These are phyloP conservation scores for Imleria badia DNA, from an alignment of 768 basidiomycete species.

Conservation along the genomic window DNA sequence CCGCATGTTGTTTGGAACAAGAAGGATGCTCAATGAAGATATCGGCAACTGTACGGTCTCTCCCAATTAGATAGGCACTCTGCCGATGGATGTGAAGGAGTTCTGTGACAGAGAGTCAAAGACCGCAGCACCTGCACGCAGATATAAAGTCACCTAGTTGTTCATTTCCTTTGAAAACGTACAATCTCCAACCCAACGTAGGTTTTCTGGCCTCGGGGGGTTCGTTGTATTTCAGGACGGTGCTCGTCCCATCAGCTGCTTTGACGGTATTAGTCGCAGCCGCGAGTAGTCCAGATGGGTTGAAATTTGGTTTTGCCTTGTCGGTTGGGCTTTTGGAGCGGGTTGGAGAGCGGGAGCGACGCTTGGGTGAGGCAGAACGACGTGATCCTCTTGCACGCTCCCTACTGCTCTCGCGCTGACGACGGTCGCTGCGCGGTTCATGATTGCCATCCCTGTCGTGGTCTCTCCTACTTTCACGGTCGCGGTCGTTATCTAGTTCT, in stretches of 20 bases:
- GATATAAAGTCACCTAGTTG: constrained; percentile 72
- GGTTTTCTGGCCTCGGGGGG: constrained; percentile 98
- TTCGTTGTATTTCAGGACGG: constrained; percentile 95
- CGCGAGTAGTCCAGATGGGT: constrained; percentile 84
- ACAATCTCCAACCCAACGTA: constrained; percentile 84
- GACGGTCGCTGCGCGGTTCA: constrained; percentile 31
- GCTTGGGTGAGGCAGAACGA: constrained; percentile 59
- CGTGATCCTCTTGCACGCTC: constrained; percentile 35
- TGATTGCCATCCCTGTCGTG: constrained; percentile 41
- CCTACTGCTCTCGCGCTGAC: constrained; percentile 24
- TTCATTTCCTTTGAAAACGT: constrained; percentile 95
- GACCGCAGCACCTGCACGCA: background rate
- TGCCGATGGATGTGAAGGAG: constrained; percentile 90
- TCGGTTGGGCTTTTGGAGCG: constrained; percentile 46
- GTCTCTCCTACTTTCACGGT: constrained; percentile 15
- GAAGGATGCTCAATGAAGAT: constrained; percentile 95
- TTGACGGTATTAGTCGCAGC: constrained; percentile 94
- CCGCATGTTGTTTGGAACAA: constrained; percentile 98
- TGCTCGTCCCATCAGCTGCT: constrained; percentile 69
- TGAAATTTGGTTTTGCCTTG: constrained; percentile 88
- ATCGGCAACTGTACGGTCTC: constrained; percentile 83
- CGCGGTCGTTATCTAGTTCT: constrained; percentile 8
- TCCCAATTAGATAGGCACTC: constrained; percentile 90
- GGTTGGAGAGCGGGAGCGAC: constrained; percentile 40
- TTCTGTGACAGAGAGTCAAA: constrained; percentile 46